These are phyloP conservation scores for Monosporascus sp. DNA, from an alignment of 2,329 filamentous ascomycete species.

Conservation along the genomic window DNA sequence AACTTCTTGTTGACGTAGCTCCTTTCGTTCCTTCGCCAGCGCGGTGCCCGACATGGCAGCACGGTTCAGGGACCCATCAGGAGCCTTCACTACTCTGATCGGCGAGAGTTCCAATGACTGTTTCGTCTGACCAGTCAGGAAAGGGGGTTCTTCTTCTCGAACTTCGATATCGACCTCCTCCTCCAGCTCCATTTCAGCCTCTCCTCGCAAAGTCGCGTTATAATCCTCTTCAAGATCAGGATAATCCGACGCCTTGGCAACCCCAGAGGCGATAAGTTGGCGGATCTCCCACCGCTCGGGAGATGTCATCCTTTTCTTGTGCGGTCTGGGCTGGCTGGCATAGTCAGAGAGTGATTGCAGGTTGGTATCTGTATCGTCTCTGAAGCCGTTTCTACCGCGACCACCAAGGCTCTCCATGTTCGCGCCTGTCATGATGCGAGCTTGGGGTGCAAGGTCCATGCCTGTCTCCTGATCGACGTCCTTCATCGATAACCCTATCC, in stretches of 20 bases:
- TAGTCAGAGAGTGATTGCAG: conserved; percentile 62
- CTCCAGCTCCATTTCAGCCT: conserved; percentile 85
- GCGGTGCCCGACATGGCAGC: conserved; percentile 91
- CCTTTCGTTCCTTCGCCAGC: conserved; percentile 83
- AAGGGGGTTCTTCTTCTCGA: conserved; percentile 91
- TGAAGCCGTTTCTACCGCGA: conserved; percentile 48
- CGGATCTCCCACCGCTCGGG: conserved; percentile 97
- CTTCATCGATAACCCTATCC: conserved; percentile 92
- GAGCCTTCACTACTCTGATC: conserved; percentile 93
- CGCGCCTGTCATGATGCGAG: conserved; percentile 77
- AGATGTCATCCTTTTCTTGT: conserved; percentile 90
- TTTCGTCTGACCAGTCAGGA: conserved; percentile 92
- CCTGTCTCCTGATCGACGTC: conserved; percentile 91
- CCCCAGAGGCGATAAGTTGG: conserved; percentile 91
- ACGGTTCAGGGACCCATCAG: conserved; percentile 95
- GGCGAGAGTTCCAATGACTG: conserved; percentile 92
- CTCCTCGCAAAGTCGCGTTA: conserved; percentile 77
- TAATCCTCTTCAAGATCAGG: conserved; percentile 94
- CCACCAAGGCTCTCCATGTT: conserved; percentile 81
- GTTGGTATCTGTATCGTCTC: conserved; percentile 33
- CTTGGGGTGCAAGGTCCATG: conserved; percentile 73
- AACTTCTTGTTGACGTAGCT: conserved; percentile 81
- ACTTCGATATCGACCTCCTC: conserved; percentile 98
- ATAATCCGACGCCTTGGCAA: conserved; percentile 87
- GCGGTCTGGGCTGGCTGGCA: conserved; percentile 49